phyloP scores from a whole-genome alignment of 345 rosid species.

The Corchorus olitorius region DNA sequence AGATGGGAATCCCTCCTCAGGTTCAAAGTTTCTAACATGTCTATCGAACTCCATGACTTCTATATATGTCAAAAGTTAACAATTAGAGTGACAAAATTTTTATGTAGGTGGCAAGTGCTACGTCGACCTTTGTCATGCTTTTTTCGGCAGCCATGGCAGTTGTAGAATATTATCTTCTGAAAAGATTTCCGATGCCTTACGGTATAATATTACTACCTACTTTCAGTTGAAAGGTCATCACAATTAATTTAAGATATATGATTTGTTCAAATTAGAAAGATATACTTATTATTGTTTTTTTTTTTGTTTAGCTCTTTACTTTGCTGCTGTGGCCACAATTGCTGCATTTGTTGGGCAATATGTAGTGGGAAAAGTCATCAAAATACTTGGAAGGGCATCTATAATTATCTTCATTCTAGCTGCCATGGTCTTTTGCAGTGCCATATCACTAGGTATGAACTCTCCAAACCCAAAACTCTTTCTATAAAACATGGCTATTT shows the following conservation, averaged over 20 bases:
- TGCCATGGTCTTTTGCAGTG: slow-evolving; percentile 37
- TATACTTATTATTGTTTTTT: not conserved
- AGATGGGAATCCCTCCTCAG: slow-evolving; percentile 58
- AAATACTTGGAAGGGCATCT: slow-evolving; percentile 40
- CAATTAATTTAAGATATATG: not conserved
- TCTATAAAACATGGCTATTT: not conserved
- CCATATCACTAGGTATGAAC: slow-evolving; percentile 33
- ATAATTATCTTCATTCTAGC: slow-evolving; percentile 38
- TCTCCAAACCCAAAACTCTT: not conserved
- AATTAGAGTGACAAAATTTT: not conserved
- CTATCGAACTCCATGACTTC: not conserved
- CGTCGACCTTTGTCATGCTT: slow-evolving; percentile 49
- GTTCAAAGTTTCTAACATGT: slow-evolving; percentile 13
- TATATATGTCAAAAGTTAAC: not conserved
- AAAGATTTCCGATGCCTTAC: slow-evolving; percentile 54
- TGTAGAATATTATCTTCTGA: slow-evolving; percentile 45
- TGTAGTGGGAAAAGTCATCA: slow-evolving; percentile 32
- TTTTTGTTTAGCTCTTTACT: slow-evolving; percentile 32
- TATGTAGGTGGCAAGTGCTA: slow-evolving; percentile 51
- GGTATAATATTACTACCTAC: slow-evolving; percentile 27
- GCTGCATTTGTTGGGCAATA: slow-evolving; percentile 43
- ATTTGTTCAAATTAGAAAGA: not conserved
- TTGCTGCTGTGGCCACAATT: slow-evolving; percentile 32
- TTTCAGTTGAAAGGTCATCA: not conserved
- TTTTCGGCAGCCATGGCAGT: slow-evolving; percentile 59